Evolutionary conservation across 225 moss, liverwort and hornwort species (phyloP).

Genomic region (Polytrichum commune): DNA sequence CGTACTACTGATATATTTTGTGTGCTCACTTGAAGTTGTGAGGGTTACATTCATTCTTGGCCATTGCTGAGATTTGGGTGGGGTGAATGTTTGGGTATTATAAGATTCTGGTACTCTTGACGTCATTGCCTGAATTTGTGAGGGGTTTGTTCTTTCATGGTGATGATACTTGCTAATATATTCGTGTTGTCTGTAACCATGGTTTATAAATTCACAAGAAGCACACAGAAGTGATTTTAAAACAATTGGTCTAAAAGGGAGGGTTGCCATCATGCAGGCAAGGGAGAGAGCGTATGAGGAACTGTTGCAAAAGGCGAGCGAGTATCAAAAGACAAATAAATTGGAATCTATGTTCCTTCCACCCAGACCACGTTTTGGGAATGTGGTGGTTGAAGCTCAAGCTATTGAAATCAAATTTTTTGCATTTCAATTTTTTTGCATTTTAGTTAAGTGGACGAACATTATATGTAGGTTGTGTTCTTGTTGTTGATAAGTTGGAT

Average conservation of each 20-base stretch:
- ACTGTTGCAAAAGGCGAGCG: conserved; percentile 72
- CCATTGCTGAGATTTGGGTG: background rate
- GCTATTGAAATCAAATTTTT: conserved; percentile 61
- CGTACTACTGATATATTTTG: too few species aligned
- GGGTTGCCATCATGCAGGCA: conserved; percentile 44
- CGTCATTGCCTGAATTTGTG: too few species aligned
- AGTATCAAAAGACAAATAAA: conserved; percentile 86
- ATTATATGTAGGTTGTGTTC: too few species aligned
- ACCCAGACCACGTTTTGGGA: conserved; percentile 94
- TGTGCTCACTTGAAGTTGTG: too few species aligned
- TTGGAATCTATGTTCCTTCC: conserved; percentile 95
- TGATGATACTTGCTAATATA: background rate
- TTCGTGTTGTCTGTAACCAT: background rate
- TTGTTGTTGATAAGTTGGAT: conserved; percentile 1
- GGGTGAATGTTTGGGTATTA: background rate
- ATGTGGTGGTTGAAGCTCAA: conserved; percentile 88
- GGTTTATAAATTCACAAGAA: too few species aligned
- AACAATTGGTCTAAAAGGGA: too few species aligned
- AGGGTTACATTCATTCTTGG: too few species aligned
- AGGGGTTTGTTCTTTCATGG: background rate
- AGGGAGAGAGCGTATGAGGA: conserved; percentile 91
- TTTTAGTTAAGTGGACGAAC: too few species aligned
- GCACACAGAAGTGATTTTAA: too few species aligned
- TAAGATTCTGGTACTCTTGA: too few species aligned
- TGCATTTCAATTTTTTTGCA: too few species aligned